phyloP scores from a whole-genome alignment of 768 basidiomycete species.

The Nevesoporus exiguus region DNA sequence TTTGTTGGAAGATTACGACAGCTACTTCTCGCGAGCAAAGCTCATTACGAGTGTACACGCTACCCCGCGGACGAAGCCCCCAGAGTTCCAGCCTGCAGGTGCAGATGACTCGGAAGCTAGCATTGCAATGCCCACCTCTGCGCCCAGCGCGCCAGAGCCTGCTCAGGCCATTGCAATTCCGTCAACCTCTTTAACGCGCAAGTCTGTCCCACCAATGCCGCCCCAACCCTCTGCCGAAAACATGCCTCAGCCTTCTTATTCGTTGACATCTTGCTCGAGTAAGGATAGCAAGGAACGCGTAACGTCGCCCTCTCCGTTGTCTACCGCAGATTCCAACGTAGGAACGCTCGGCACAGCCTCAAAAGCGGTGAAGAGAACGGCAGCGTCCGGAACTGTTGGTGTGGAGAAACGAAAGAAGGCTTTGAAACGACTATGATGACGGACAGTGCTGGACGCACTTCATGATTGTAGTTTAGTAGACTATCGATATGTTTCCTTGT shows the following conservation, averaged over 20 bases:
- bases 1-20: slow-evolving; percentile 83
- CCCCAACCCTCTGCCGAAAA: slow-evolving; percentile 40
- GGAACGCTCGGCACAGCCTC: slow-evolving; percentile 37
- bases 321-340: slow-evolving; percentile 70
- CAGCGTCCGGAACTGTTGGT: slow-evolving; percentile 54
- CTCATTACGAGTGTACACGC: slow-evolving; percentile 92
- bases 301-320: slow-evolving; percentile 64
- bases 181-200: slow-evolving; percentile 38
- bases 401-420: slow-evolving; percentile 89
- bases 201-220: slow-evolving; percentile 40
- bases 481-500: not conserved
- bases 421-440: slow-evolving; percentile 62
- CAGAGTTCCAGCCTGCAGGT: slow-evolving; percentile 60
- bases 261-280: slow-evolving; percentile 29
- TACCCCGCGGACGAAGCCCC: slow-evolving; percentile 69
- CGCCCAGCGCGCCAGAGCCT: slow-evolving; percentile 23
- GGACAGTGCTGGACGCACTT: slow-evolving; percentile 3
- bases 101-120: slow-evolving; percentile 22
- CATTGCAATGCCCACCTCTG: slow-evolving; percentile 11
- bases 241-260: slow-evolving; percentile 39
- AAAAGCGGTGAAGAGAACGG: slow-evolving; percentile 65
- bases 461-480: slow-evolving; percentile 3
- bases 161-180: slow-evolving; percentile 38
- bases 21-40: slow-evolving; percentile 81
- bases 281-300: slow-evolving; percentile 55